Base-by-base conservation (phyloP, 2,329 filamentous ascomycete species). In the Verticillium alfalfae region DNA sequence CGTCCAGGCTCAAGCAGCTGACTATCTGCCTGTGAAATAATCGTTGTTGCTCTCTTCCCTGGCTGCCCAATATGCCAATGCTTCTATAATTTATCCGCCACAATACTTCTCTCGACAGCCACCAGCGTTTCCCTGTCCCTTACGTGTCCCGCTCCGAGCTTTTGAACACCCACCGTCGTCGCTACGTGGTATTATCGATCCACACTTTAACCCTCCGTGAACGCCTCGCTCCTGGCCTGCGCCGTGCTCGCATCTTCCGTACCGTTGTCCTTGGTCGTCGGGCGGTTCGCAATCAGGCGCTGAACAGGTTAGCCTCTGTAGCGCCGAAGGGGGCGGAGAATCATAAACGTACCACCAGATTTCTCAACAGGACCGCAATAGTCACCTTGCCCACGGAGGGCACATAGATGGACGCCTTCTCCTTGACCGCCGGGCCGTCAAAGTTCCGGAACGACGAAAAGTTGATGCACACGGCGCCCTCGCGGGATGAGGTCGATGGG, bases 381-480 rank as follows among this genome's bases (percentile, higher is more conserved):
- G 95, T 99, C 57, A 98, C 94, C 80, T 98, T 99, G 69, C 95
- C 95, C 67, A 97, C 96, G 0, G 94, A 95, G 1, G 95, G 95
- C 18, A 98, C 93, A 70, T 97, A 99, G 70, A 99, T 96, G 5
- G 92, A 93, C 2, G 95, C 95, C 80, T 93, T 96, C 74, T 97
- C 91, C 79, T 97, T 98, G 67, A 98, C 88, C 57, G 91, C 90
- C 0, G 90, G 88, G 1, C 83, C 84, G 64, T 89, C 88, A 76
- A 98, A 98, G 78, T 99, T 98, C 80, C 93, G 92, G 76, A 91
- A 92, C 59, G 92, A 97, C 8, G 93, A 96, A 75, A 99, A 98
- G 78, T 99, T 99, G 79, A 99, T 93, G 82, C 95, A 99, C n/a
- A 97, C 92, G 36, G 92, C 93, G 57, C 95, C 95, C 61, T 97